A percentile compares a stretch with the other conserved stretches of the same genome.
These are phyloP conservation scores for Candida orba DNA, from an alignment of 805 yeast genomes.

Conservation along the genomic window DNA sequence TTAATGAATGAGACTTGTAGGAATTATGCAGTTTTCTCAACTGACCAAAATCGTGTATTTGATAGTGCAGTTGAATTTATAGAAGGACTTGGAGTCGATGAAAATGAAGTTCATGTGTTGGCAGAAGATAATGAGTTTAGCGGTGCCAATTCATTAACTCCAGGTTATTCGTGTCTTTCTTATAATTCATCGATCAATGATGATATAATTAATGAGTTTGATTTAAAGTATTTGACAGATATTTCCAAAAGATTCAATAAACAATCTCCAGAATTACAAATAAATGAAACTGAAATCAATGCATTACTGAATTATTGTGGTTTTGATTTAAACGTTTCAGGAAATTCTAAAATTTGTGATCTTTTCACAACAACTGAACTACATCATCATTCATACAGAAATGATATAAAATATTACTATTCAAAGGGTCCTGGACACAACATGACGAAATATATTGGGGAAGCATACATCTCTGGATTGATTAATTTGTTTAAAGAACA, in stretches of 20 bases:
- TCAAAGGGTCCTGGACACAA: conserved; percentile 42
- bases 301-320: conserved; percentile 40
- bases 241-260: conserved; percentile 25
- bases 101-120: conserved; percentile 27
- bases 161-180: conserved; percentile 35
- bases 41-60: conserved; percentile 48
- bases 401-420: conserved; percentile 39
- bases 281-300: conserved; percentile 33
- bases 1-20: conserved; percentile 33
- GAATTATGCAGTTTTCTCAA: conserved; percentile 37
- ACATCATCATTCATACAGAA: conserved; percentile 33
- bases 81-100: conserved; percentile 39
- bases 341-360: conserved; percentile 21
- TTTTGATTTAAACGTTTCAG: conserved; percentile 42
- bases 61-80: conserved; percentile 51
- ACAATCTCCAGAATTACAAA: conserved; percentile 32
- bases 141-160: conserved; percentile 58
- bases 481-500: conserved; percentile 31
- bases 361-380: conserved; percentile 46
- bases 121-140: conserved; percentile 35
- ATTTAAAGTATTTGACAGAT: conserved; percentile 12
- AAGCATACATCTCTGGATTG: conserved; percentile 42
- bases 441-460: conserved; percentile 33
- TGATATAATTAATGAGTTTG: conserved; percentile 24
- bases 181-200: conserved; percentile 25